phyloP scores from a whole-genome alignment of 257 asterid genomes.

The Solanum pinnatisectum region DNA sequence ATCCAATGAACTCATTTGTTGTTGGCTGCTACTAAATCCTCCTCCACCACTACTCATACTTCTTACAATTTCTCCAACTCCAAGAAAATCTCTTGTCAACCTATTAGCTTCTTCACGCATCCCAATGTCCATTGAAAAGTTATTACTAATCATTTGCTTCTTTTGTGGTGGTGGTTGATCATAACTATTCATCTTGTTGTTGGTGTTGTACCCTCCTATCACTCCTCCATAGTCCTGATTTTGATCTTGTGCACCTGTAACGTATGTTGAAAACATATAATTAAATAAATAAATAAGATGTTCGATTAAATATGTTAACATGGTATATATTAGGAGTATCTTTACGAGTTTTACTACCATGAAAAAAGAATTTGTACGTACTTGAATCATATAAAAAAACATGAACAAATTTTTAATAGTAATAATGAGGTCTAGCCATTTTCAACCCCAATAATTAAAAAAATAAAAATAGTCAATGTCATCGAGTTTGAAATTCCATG shows the following conservation, averaged over 20 bases:
- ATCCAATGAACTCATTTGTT: slow-evolving; percentile 19
- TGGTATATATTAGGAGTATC: neutral
- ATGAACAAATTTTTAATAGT: neutral
- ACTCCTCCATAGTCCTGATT: neutral
- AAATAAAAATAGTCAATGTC: neutral
- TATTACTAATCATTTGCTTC: neutral
- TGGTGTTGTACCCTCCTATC: slow-evolving; percentile 10
- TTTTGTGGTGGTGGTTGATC: slow-evolving; percentile 20
- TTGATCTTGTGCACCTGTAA: neutral
- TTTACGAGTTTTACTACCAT: neutral
- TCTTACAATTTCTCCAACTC: slow-evolving; percentile 65
- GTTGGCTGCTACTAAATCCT: slow-evolving; percentile 3
- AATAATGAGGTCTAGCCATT: neutral
- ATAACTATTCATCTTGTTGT: neutral
- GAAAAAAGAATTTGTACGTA: neutral
- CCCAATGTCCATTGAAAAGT: neutral
- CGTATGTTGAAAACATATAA: neutral
- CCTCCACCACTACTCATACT: slow-evolving; percentile 18
- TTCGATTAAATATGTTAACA: neutral
- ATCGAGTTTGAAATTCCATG: neutral
- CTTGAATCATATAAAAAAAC: neutral
- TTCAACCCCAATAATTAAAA: neutral
- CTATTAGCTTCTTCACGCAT: neutral
- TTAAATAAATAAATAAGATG: neutral
- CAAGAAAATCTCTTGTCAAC: slow-evolving; percentile 73